A percentile compares a stretch with the other conserved stretches of the same genome.
These are phyloP conservation scores for Chondrus crispus DNA, from an alignment of 23 red algal species.

Conservation along the genomic window DNA sequence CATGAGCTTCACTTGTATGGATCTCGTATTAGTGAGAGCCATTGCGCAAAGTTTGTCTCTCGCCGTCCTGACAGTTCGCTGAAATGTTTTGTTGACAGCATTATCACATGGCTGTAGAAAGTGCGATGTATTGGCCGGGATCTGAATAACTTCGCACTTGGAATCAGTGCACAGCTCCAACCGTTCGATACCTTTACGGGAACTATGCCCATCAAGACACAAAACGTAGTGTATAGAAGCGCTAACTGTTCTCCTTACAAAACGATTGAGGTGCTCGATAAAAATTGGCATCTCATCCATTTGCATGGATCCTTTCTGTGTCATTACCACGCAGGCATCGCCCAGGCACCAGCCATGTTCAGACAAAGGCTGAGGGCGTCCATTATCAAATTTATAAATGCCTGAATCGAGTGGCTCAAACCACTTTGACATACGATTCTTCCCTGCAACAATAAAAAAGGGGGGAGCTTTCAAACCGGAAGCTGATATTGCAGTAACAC, in stretches of 20 bases:
- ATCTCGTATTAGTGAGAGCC: background rate
- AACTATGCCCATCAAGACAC: background rate
- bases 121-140: background rate
- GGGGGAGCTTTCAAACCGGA: no score
- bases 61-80: background rate
- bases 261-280: background rate
- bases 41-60: background rate
- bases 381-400: no score
- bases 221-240: background rate
- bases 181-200: background rate
- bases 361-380: no score
- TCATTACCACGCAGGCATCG: no score
- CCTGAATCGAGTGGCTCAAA: no score
- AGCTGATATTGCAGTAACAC: no score
- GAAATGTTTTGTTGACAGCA: background rate
- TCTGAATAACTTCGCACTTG: background rate
- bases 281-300: no score
- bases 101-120: background rate
- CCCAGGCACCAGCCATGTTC: no score
- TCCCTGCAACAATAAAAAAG: no score
- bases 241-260: background rate
- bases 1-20: background rate
- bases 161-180: background rate
- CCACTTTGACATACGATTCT: no score
- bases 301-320: no score